Conservation (phyloP, 2,329 filamentous ascomycete genomes). For the Aureobasidium sp. region DNA sequence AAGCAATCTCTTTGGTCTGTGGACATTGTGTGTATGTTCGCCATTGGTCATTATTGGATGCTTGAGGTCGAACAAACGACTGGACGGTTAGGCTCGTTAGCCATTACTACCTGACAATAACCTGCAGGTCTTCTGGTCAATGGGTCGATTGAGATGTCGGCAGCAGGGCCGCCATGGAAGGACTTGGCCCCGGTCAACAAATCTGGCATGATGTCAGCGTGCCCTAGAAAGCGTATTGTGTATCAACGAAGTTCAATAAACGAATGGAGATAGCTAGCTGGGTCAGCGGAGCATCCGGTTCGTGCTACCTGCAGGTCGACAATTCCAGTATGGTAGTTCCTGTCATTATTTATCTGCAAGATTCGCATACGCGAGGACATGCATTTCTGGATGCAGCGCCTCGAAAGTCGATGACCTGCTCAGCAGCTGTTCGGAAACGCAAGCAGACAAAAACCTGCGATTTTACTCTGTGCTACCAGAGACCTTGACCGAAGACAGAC, state of each 20-base stretch:
- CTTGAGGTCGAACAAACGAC: background rate
- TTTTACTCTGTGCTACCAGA: background rate
- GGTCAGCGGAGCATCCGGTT: background rate
- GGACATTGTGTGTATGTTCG: background rate
- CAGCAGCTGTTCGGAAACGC: too few species aligned
- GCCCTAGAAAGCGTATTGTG: too few species aligned
- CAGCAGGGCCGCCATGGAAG: too few species aligned
- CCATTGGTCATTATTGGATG: background rate
- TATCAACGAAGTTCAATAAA: too few species aligned
- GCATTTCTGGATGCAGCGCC: background rate
- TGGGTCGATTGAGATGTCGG: too few species aligned
- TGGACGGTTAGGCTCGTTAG: background rate
- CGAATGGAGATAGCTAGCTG: too few species aligned
- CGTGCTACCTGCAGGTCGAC: background rate
- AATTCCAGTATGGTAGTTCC: background rate
- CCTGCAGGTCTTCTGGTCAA: background rate
- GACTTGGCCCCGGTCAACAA: too few species aligned
- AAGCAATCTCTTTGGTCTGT: too few species aligned
- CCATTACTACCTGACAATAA: background rate
- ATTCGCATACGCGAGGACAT: background rate
- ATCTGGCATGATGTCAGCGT: too few species aligned
- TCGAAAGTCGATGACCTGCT: background rate
- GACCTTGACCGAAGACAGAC: background rate
- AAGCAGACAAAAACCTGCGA: background rate
- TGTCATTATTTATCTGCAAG: background rate